Base-by-base conservation (phyloP, 2,329 filamentous ascomycete species). In the Diaporthe citriasiana region DNA sequence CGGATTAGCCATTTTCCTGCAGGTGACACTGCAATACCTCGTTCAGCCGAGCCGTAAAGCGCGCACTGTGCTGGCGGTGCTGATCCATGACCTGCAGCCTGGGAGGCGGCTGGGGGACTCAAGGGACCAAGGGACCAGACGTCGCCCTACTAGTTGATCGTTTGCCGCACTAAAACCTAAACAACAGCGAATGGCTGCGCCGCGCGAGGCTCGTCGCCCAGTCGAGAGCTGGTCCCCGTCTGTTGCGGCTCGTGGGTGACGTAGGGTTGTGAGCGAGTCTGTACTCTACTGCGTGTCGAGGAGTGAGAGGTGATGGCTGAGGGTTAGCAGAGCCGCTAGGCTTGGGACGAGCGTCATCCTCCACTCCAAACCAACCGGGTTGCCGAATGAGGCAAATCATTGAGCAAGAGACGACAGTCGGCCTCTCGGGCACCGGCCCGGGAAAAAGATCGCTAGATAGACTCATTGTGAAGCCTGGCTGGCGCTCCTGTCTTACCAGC, bases 321-420 rank as follows among this genome's bases (percentile, higher is more conserved):
- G 33, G 25, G 68, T 60, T 57, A 71, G 33, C 56, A 71, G 69
- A 63, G 69, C 55, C 53, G 68, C 68, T 63, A 60, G 69, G 66
- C 66, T 35, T 53, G 12, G 42, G 47, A 27, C 56, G 66, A 63
- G 63, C 66, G 57, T 63, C 59, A 63, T 60, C 33, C 30, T 51
- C 45, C 45, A 51, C 22, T n/a, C 45, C 60, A 66, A 35, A 19
- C 27, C 12, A 60, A 70, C n/a, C 73, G 73, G 73, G 22, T 73
- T 75, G 53, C 73, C 73, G 25, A 45, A 75, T 73, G 27, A 47
- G 73, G 73, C 55, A 38, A 71, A 50, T 27, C n/a, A 25, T 50
- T 22, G 38, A n/a, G 13, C 25, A 17, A 45, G 45, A 38, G 57
- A 59, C 27, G 45, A 38, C 25, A 53, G n/a, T 33, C 12, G 35